phyloP scores from a whole-genome alignment of 768 basidiomycete genomes.

The Hirschioporus abietinus region DNA sequence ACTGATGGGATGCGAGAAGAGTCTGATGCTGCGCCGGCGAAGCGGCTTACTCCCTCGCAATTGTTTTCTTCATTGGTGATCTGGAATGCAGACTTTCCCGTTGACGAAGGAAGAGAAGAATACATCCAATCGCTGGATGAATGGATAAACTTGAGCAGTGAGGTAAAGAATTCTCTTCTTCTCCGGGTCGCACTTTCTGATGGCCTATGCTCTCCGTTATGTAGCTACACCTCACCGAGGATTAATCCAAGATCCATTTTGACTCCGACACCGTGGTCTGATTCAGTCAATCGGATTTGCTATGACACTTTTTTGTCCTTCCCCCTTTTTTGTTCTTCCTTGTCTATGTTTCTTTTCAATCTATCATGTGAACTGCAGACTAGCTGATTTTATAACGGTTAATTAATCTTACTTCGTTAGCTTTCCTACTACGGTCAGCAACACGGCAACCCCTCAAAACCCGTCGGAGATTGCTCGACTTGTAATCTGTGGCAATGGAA shows the following conservation, averaged over 20 bases:
- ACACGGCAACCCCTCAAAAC: too few relatives aligned
- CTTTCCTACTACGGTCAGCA: too few relatives aligned
- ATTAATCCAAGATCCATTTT: not conserved
- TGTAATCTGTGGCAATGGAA: too few relatives aligned
- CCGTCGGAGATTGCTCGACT: too few relatives aligned
- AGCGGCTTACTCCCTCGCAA: conserved; percentile 40
- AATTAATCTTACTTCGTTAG: too few relatives aligned
- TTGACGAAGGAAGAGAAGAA: conserved; percentile 67
- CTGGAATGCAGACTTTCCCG: conserved; percentile 70
- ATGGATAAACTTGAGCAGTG: conserved; percentile 60
- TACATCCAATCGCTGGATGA: conserved; percentile 64
- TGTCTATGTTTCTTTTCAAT: too few relatives aligned
- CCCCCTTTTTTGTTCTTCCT: too few relatives aligned
- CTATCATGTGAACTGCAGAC: too few relatives aligned
- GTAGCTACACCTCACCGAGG: not conserved
- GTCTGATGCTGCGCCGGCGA: conserved; percentile 15
- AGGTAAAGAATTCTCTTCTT: conserved; percentile 34
- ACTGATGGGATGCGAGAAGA: conserved; percentile 14
- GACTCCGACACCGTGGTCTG: too few relatives aligned
- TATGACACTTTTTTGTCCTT: too few relatives aligned
- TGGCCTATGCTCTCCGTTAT: not conserved
- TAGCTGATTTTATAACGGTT: too few relatives aligned
- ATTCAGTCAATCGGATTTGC: too few relatives aligned
- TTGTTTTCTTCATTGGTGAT: conserved; percentile 65
- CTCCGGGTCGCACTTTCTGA: not conserved